Evolutionary conservation across 345 rosid species (phyloP).

Genomic region (Gossypium bickii): DNA sequence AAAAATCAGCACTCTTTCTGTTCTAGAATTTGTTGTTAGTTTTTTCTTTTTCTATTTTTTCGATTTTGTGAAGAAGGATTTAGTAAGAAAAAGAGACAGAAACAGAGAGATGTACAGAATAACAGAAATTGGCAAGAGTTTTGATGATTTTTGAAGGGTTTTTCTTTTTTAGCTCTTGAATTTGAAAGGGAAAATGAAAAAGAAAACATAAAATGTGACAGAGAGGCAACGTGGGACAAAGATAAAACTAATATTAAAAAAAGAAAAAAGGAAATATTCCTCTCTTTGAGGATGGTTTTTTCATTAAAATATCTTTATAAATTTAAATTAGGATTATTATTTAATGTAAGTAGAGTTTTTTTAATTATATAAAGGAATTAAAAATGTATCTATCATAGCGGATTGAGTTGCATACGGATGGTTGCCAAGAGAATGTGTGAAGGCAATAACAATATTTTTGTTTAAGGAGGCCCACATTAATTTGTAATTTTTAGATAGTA

Average conservation of each 20-base stretch:
- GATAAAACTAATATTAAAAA: background rate
- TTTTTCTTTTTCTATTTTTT: background rate
- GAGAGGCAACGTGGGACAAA: background rate
- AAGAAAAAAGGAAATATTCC: background rate
- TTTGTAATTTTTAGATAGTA: no score
- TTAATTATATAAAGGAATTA: no score
- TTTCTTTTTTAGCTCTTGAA: background rate
- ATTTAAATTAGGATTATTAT: no score
- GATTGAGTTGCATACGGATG: no score
- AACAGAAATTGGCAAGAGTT: background rate
- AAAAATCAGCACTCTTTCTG: conserved; percentile 4
- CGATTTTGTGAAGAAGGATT: background rate
- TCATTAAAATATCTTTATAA: no score
- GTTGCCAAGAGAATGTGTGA: no score
- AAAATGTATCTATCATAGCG: no score
- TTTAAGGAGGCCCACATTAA: no score
- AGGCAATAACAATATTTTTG: no score
- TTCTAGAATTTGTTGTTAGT: background rate
- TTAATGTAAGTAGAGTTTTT: no score
- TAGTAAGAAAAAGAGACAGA: background rate
- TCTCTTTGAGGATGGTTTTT: background rate
- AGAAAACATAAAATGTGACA: background rate
- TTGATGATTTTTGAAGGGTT: background rate
- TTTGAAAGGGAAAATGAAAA: background rate
- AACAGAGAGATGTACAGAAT: no score